These are phyloP conservation scores for Apiospora saccharicola DNA, from an alignment of 2,329 filamentous ascomycete species.

Conservation along the genomic window DNA sequence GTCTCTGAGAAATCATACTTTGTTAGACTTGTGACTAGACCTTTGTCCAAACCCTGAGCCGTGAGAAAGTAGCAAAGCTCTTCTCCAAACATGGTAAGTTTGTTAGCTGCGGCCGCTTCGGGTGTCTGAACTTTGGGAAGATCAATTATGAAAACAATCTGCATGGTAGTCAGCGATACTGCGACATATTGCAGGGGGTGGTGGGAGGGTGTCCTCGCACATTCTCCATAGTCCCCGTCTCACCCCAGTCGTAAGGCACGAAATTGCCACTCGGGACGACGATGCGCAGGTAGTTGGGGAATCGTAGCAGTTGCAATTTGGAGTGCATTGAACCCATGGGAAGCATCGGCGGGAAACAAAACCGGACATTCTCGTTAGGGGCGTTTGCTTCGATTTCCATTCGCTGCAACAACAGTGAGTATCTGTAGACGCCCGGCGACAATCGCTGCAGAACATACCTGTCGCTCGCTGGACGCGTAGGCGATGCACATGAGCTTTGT, in stretches of 20 bases:
- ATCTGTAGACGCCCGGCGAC: neutral
- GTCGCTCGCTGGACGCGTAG: slow-evolving; percentile 59
- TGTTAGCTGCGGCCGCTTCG: slow-evolving; percentile 42
- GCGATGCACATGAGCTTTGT: slow-evolving; percentile 71
- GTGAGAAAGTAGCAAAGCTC: slow-evolving; percentile 76
- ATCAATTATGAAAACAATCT: slow-evolving; percentile 92
- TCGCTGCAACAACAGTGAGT: slow-evolving; percentile 47
- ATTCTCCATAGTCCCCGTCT: slow-evolving; percentile 85
- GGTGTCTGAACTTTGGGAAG: slow-evolving; percentile 65
- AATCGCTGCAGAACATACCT: slow-evolving; percentile 52
- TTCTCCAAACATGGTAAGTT: slow-evolving; percentile 64
- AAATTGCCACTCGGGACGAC: slow-evolving; percentile 90
- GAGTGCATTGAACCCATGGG: slow-evolving; percentile 86
- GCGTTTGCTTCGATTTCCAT: slow-evolving; percentile 56
- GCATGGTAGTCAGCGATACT: neutral
- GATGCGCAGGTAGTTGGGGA: slow-evolving; percentile 74
- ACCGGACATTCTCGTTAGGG: slow-evolving; percentile 62
- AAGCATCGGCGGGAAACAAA: slow-evolving; percentile 85
- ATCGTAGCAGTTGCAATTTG: slow-evolving; percentile 91
- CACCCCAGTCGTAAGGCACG: slow-evolving; percentile 88
- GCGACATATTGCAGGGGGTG: slow-evolving; percentile 30
- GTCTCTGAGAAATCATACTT: slow-evolving; percentile 87
- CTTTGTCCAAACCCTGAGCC: slow-evolving; percentile 69
- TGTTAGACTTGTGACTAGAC: slow-evolving; percentile 71
- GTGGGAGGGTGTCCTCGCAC: slow-evolving; percentile 49